Percentiles rank a stretch among this genome's conserved stretches.
Evolutionary conservation across 2,329 filamentous ascomycete species (phyloP).

Genomic region (Aschersonia sp.): DNA sequence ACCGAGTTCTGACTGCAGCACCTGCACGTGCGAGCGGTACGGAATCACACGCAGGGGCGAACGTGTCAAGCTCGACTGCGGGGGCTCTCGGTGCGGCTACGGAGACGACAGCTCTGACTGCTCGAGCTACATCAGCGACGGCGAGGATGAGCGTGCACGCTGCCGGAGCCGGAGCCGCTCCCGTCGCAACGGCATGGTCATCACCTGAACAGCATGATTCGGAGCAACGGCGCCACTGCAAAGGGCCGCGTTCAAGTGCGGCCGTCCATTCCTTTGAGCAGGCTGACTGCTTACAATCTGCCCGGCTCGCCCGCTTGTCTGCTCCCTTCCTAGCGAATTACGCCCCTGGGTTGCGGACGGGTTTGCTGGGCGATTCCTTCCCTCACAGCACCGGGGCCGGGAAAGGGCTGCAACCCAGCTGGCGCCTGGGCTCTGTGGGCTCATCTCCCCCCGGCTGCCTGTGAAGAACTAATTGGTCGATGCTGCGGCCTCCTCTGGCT

Average conservation of each 20-base stretch:
- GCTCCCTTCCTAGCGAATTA: not conserved
- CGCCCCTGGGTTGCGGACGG: constrained; percentile 5
- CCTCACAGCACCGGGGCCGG: constrained; percentile 10
- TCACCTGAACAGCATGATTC: constrained; percentile 21
- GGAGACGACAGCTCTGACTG: constrained; percentile 54
- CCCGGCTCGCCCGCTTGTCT: too few relatives aligned
- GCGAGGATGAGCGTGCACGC: constrained; percentile 32
- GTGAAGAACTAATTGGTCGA: constrained; percentile 32
- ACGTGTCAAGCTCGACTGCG: constrained; percentile 91
- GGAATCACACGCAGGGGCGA: constrained; percentile 89
- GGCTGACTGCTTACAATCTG: too few relatives aligned
- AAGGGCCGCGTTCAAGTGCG: too few relatives aligned
- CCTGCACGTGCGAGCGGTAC: constrained; percentile 90
- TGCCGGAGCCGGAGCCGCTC: constrained; percentile 27
- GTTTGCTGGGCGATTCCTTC: not conserved
- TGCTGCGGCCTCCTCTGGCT: constrained; percentile 30
- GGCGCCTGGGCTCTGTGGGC: constrained; percentile 22
- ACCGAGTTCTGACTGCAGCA: constrained; percentile 58
- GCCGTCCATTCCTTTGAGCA: too few relatives aligned
- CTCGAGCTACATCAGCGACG: constrained; percentile 50
- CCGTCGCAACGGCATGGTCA: constrained; percentile 50
- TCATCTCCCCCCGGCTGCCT: constrained; percentile 5
- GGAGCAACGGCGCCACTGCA: not conserved
- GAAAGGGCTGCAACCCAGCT: constrained; percentile 23
- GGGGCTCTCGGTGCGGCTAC: constrained; percentile 76